phyloP scores from a whole-genome alignment of 2,329 filamentous ascomycete species.

The Penicillium sp. region DNA sequence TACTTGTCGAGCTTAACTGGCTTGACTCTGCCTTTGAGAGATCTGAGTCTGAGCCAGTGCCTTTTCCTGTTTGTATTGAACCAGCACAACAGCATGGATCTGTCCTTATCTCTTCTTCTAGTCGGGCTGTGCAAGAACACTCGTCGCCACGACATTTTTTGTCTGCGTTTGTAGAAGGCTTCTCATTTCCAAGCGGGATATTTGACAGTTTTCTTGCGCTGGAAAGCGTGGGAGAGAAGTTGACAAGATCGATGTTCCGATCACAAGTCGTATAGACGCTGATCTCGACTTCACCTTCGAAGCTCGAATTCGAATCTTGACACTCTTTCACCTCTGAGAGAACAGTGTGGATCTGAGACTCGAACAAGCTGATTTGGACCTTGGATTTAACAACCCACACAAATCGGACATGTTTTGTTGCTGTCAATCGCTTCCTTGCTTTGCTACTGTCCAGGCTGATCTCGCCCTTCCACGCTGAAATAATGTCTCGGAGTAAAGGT shows the following conservation, averaged over 20 bases:
- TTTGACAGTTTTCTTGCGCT: neutral
- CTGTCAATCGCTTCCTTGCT: neutral
- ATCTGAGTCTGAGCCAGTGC: neutral
- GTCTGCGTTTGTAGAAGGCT: neutral
- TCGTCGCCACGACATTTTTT: neutral
- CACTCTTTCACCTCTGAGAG: neutral
- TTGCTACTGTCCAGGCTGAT: neutral
- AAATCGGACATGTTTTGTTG: neutral
- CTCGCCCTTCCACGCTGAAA: neutral
- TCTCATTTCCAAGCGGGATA: neutral
- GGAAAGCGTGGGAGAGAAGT: neutral
- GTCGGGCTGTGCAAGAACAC: neutral
- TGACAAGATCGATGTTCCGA: neutral
- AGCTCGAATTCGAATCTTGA: neutral
- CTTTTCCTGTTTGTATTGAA: neutral
- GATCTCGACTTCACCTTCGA: neutral
- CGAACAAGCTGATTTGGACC: neutral
- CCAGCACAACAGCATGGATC: neutral
- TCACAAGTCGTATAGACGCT: neutral
- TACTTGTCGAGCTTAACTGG: neutral
- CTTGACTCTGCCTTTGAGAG: neutral
- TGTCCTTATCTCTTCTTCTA: neutral
- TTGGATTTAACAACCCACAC: neutral
- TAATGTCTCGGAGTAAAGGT: conserved; percentile 16
- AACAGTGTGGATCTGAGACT: neutral